Evolutionary conservation across 2,329 filamentous ascomycete genomes (phyloP).

Genomic region (Didymella pomorum): DNA sequence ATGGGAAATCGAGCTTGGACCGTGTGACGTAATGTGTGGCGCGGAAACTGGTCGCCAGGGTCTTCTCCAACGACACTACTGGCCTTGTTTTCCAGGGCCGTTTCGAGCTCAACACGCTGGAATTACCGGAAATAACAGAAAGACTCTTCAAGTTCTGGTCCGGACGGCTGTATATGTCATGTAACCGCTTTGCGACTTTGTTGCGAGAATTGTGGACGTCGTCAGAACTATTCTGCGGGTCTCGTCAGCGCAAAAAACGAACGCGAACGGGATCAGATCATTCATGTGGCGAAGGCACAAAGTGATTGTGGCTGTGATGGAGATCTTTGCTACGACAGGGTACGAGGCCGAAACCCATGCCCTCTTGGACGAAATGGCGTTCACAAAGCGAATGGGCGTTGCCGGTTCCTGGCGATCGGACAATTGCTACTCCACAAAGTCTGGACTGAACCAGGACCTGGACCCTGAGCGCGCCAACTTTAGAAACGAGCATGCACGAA

Average conservation of each 20-base stretch:
- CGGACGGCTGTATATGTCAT: background rate
- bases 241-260: constrained; percentile 2
- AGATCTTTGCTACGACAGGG: constrained; percentile 18
- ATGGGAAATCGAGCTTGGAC: constrained; percentile 32
- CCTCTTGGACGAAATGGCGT: background rate
- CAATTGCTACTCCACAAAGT: constrained; percentile 12
- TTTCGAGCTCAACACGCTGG: background rate
- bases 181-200: background rate
- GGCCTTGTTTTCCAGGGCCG: background rate
- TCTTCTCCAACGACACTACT: constrained; percentile 1
- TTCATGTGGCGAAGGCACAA: constrained; percentile 16
- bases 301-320: constrained; percentile 28
- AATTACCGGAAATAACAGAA: background rate
- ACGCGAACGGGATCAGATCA: constrained; percentile 12
- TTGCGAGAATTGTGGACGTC: background rate
- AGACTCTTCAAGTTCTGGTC: background rate
- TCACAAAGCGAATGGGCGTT: constrained; percentile 15
- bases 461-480: constrained; percentile 15
- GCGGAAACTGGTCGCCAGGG: constrained; percentile 14
- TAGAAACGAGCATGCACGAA: constrained; percentile 5
- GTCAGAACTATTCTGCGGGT: background rate
- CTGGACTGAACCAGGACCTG: constrained; percentile 6
- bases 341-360: constrained; percentile 1
- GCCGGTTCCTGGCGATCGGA: constrained; percentile 25
- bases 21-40: constrained; percentile 26